Conservation (phyloP, 768 basidiomycete species). For the Lentinula guzmanii region DNA sequence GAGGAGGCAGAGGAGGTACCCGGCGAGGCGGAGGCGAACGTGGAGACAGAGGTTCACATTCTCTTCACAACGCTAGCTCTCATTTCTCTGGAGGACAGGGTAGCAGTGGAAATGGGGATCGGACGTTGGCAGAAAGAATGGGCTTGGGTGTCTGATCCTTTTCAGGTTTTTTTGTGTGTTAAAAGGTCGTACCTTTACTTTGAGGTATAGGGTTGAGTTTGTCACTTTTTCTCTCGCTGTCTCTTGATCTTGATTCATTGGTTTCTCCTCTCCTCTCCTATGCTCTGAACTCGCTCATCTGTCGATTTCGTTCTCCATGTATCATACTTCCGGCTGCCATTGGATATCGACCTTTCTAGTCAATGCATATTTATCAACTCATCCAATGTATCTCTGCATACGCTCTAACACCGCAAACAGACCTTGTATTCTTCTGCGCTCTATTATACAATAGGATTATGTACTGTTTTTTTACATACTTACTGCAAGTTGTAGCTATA, state of each 20-base stretch:
- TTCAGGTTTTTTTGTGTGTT: conserved; percentile 15
- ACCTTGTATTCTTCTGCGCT: background rate
- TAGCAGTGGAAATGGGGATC: conserved; percentile 42
- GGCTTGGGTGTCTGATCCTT: conserved; percentile 45
- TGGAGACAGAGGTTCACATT: background rate
- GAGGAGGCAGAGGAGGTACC: conserved; percentile 30
- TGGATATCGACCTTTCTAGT: background rate
- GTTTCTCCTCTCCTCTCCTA: conserved; percentile 25
- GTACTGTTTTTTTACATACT: background rate
- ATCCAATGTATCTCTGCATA: background rate
- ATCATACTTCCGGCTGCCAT: background rate
- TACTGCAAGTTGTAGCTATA: background rate
- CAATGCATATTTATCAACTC: background rate
- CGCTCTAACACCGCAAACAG: background rate
- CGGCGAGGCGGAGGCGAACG: conserved; percentile 21
- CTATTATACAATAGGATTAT: background rate
- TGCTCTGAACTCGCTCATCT: conserved; percentile 14
- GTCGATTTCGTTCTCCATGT: conserved; percentile 10
- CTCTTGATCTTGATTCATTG: background rate
- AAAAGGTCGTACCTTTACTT: conserved; percentile 1
- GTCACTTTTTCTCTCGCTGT: background rate
- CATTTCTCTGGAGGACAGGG: conserved; percentile 13
- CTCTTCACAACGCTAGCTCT: conserved; percentile 3
- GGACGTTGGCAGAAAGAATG: conserved; percentile 84
- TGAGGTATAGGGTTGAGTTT: background rate